Base-by-base conservation (phyloP, 306 rosid genomes). In the Vicia faba region DNA sequence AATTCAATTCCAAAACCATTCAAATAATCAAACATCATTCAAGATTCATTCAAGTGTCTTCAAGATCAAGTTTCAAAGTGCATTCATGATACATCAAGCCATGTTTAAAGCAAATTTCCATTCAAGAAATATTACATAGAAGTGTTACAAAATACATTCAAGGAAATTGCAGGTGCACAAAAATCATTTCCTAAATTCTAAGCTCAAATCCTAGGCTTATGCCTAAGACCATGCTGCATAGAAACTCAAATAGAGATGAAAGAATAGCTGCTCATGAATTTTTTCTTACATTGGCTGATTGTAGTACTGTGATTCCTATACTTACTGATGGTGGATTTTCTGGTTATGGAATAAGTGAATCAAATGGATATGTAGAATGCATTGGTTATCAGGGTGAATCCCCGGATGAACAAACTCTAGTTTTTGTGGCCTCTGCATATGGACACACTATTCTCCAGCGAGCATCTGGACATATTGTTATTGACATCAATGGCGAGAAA, bases 381-480 rank as follows among this genome's bases (percentile, higher is more conserved):
- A 83, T 91, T 75, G 76, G 79, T 53, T 95, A 95, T 78, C 99
- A 95, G 72, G 99, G 99, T 57, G 99, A 95, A 77, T 95, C 99
- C 67, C 99, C 99, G 36, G 99, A 95, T 58, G 99, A 95, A 72
- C 99, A 95, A 79, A 96, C 99, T 10, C 85, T 95, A 69, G 99
- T 90, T 81, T 72, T 89, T 67, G 99, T 97, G 2, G 96, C 99
- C 45, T 85, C 92, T 71, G 89, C 96, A 40, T 90, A 95, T 83
- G 95, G 97, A 61, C 90, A 86, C 74, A 95, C 96, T 35, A 97
- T 95, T 73, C 83, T 84, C 73, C 97, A 95, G 84, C 89, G 97
- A 75, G 88, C 99, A 57, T 88, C 99, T 6, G 99, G 99, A 51
- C 99, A 95, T 75, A 90, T 95, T 69, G 97, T 85, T 43, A 70